Evolutionary conservation across 768 basidiomycete genomes (phyloP).

Genomic region (Tulasnella sp.): DNA sequence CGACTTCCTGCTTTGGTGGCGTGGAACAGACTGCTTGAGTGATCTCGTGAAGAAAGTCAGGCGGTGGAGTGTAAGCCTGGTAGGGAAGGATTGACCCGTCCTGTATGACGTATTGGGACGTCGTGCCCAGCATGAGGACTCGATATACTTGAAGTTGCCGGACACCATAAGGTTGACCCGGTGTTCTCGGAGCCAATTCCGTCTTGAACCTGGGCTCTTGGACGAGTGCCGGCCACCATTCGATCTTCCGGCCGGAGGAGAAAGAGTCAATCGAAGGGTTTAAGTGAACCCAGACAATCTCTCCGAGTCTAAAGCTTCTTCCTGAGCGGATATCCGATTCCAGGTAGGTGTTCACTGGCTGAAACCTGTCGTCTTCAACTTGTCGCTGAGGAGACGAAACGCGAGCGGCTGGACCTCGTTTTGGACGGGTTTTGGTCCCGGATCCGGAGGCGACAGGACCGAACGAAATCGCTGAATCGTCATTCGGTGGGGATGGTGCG

Average conservation of each 20-base stretch:
- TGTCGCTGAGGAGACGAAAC: constrained; percentile 1
- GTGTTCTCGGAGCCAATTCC: constrained; percentile 40
- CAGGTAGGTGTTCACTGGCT: not conserved
- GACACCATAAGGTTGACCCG: constrained; percentile 52
- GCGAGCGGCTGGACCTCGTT: not conserved
- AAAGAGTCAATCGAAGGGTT: constrained; percentile 49
- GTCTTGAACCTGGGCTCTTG: constrained; percentile 54
- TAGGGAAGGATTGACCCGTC: constrained; percentile 70
- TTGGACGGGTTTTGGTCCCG: constrained; percentile 10
- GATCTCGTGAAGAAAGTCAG: constrained; percentile 35
- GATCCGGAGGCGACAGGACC: not conserved
- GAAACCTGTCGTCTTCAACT: not conserved
- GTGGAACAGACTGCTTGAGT: constrained; percentile 42
- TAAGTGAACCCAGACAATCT: constrained; percentile 25
- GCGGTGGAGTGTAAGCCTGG: constrained; percentile 56
- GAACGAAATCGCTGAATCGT: not conserved
- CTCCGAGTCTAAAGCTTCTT: constrained; percentile 17
- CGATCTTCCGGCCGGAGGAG: constrained; percentile 47
- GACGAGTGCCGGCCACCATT: constrained; percentile 72
- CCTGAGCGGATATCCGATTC: constrained; percentile 13
- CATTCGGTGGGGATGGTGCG: not conserved
- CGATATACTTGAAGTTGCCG: constrained; percentile 62
- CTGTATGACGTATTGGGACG: constrained; percentile 47
- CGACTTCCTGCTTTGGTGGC: constrained; percentile 41
- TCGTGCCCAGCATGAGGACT: constrained; percentile 61